Percentiles rank a stretch among this genome's conserved stretches.
phyloP scores from a whole-genome alignment of 768 basidiomycete species.

The Rhizopogon salebrosus region DNA sequence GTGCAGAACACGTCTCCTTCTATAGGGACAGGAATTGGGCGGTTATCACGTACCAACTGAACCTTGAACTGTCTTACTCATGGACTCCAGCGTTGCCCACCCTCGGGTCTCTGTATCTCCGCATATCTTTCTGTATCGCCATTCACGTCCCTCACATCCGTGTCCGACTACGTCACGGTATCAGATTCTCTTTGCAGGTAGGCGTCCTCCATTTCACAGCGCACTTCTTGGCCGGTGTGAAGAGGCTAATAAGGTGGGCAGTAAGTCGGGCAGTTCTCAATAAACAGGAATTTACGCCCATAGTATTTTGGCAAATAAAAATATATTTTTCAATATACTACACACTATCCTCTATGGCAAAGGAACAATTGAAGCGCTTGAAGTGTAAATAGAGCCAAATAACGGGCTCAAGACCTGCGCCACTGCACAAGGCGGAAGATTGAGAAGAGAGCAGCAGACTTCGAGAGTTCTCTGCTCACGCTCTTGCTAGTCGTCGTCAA shows the following conservation, averaged over 20 bases:
- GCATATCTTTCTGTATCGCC: not conserved
- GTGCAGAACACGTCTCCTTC: not conserved
- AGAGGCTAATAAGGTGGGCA: not conserved
- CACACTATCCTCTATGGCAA: too few species aligned
- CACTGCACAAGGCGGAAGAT: not conserved
- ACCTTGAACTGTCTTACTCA: not conserved
- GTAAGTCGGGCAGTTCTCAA: too few species aligned
- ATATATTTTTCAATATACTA: too few species aligned
- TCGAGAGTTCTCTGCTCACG: constrained; percentile 24
- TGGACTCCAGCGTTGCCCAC: not conserved
- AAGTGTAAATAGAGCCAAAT: constrained; percentile 17
- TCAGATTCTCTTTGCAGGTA: not conserved
- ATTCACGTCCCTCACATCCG: not conserved
- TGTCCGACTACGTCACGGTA: not conserved
- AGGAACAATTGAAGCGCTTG: not conserved
- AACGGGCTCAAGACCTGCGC: not conserved
- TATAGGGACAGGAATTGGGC: not conserved
- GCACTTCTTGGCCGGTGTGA: not conserved
- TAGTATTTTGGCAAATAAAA: not conserved
- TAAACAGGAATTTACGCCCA: too few species aligned
- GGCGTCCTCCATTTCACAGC: not conserved
- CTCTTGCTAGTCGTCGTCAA: constrained; percentile 27
- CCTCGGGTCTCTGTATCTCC: not conserved
- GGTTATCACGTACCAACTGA: not conserved
- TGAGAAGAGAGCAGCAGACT: constrained; percentile 9